These are phyloP conservation scores for Teunomyces panamensis DNA, from an alignment of 805 yeast genomes.

Conservation along the genomic window DNA sequence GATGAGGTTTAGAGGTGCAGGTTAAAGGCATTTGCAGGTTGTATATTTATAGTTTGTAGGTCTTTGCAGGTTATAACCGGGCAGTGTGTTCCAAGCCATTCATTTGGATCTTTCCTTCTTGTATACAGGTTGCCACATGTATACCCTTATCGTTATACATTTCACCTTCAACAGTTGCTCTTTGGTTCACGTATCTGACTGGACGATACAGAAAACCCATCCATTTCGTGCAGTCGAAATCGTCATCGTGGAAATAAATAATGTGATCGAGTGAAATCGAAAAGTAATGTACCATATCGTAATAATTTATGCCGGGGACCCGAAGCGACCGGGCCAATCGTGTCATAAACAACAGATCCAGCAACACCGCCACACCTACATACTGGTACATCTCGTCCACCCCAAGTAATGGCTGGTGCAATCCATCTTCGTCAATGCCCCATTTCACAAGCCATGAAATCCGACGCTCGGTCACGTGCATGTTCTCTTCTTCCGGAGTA, in stretches of 20 bases:
- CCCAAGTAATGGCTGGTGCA: constrained; percentile 6
- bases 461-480: constrained; percentile 23
- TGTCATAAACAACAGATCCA: constrained; percentile 56
- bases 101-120: constrained; percentile 56
- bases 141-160: constrained; percentile 48
- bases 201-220: constrained; percentile 47
- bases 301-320: constrained; percentile 27
- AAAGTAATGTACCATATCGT: constrained; percentile 30
- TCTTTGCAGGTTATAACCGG: not conserved
- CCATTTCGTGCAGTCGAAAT: constrained; percentile 51
- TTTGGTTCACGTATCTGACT: constrained; percentile 48
- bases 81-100: constrained; percentile 18
- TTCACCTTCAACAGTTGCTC: constrained; percentile 58
- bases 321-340: constrained; percentile 51
- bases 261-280: constrained; percentile 66
- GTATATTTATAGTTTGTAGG: no score
- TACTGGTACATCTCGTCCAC: constrained; percentile 32
- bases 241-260: constrained; percentile 60
- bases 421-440: constrained; percentile 19
- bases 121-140: constrained; percentile 58
- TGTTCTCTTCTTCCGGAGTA: constrained; percentile 21
- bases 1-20: no score
- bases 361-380: constrained; percentile 56
- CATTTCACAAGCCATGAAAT: constrained; percentile 24
- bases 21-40: no score